These are phyloP conservation scores for Hippophae rhamnoides DNA, from an alignment of 306 rosid genomes.

Conservation along the genomic window DNA sequence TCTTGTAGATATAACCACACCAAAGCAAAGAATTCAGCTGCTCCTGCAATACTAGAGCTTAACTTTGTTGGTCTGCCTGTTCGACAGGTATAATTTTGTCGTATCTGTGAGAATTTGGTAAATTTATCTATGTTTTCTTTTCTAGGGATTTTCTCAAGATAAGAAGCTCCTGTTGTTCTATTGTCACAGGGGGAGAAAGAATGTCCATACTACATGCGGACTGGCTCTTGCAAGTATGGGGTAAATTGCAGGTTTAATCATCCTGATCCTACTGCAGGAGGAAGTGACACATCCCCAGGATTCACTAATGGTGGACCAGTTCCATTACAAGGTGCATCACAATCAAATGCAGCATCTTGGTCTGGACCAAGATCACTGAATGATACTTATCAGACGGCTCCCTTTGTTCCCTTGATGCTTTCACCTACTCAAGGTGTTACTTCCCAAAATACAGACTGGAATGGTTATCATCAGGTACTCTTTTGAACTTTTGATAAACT, in stretches of 20 bases:
- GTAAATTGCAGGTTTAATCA: slow-evolving; percentile 86
- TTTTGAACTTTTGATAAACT: background rate
- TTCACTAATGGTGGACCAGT: slow-evolving; percentile 47
- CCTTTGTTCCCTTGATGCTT: slow-evolving; percentile 55
- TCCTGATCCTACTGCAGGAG: slow-evolving; percentile 76
- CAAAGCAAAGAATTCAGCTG: slow-evolving; percentile 26
- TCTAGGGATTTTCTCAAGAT: no score
- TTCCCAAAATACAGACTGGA: slow-evolving; percentile 64
- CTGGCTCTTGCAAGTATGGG: slow-evolving; percentile 94
- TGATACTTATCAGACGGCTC: slow-evolving; percentile 30
- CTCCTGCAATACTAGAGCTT: slow-evolving; percentile 35
- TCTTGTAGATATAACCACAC: slow-evolving; percentile 78
- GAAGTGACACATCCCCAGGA: slow-evolving; percentile 49
- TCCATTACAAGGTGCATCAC: slow-evolving; percentile 46
- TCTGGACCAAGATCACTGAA: slow-evolving; percentile 56
- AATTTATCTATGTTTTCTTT: slow-evolving; percentile 1
- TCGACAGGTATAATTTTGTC: slow-evolving; percentile 50
- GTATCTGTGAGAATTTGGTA: background rate
- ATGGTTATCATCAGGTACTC: slow-evolving; percentile 60
- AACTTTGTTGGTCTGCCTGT: slow-evolving; percentile 88
- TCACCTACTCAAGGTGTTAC: slow-evolving; percentile 52
- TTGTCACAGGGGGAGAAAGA: slow-evolving; percentile 64
- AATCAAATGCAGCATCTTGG: slow-evolving; percentile 47
- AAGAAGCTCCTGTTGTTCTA: no score
- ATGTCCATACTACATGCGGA: slow-evolving; percentile 90